Percentiles rank a stretch among this genome's conserved stretches.
Evolutionary conservation across 163 green algal genomes (phyloP).

Genomic region (Prototheca wickerhamii): DNA sequence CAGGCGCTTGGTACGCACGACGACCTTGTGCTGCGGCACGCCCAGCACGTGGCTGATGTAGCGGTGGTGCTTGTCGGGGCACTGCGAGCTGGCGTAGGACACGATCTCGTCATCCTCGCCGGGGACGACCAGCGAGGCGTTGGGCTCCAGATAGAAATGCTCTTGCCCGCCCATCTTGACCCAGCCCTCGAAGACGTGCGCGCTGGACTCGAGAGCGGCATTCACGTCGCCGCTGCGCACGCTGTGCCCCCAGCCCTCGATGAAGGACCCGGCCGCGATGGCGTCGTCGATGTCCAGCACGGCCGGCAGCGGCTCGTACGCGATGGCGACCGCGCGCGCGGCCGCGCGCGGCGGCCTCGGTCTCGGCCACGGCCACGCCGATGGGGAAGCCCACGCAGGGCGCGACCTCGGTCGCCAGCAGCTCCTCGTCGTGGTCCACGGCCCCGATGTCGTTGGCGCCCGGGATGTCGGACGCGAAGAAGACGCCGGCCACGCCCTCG

Average conservation of each 20-base stretch:
- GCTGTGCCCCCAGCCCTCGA: slow-evolving; percentile 15
- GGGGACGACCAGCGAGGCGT: slow-evolving; percentile 68
- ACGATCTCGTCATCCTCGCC: slow-evolving; percentile 74
- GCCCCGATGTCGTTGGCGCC: slow-evolving; percentile 76
- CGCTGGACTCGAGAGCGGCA: slow-evolving; percentile 6
- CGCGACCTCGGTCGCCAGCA: slow-evolving; percentile 67
- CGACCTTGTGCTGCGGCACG: slow-evolving; percentile 73
- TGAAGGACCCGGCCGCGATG: slow-evolving; percentile 54
- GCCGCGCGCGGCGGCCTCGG: slow-evolving; percentile 57
- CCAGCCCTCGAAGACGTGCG: slow-evolving; percentile 63
- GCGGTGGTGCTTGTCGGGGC: slow-evolving; percentile 63
- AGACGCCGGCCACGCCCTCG: slow-evolving; percentile 72
- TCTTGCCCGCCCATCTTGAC: slow-evolving; percentile 77
- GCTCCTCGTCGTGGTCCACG: slow-evolving; percentile 78
- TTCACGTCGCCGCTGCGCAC: not conserved
- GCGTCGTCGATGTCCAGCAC: slow-evolving; percentile 86
- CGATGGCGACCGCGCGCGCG: slow-evolving; percentile 61
- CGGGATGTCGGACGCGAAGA: slow-evolving; percentile 63
- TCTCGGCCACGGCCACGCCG: slow-evolving; percentile 80
- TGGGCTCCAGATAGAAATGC: slow-evolving; percentile 98
- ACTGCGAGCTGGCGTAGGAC: slow-evolving; percentile 58
- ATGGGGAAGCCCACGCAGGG: slow-evolving; percentile 75
- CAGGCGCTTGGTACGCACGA: slow-evolving; percentile 80
- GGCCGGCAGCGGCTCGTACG: slow-evolving; percentile 79
- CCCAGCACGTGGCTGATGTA: slow-evolving; percentile 63